Conservation (phyloP, 2,329 filamentous ascomycete genomes). For the Clonostachys solani region DNA sequence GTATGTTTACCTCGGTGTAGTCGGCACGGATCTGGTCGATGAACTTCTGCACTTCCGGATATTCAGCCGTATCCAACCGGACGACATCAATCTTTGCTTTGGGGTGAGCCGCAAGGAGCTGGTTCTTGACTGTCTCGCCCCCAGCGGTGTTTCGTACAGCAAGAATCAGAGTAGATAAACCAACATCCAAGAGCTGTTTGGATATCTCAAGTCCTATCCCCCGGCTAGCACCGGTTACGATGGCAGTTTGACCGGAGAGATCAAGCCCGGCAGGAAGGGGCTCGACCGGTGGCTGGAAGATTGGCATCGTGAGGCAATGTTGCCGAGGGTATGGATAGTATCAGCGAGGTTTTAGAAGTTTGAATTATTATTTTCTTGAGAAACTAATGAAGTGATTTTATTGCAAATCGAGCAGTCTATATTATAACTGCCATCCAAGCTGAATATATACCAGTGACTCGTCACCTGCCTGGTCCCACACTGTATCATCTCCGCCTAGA, state of each 20-base stretch:
- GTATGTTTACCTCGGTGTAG: constrained; percentile 29
- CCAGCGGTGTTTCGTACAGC: constrained; percentile 26
- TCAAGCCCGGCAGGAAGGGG: constrained; percentile 1
- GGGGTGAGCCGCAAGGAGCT: constrained; percentile 5
- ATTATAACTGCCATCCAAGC: too few relatives aligned
- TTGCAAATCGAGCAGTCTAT: too few relatives aligned
- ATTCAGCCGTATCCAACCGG: constrained; percentile 8
- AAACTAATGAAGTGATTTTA: too few relatives aligned
- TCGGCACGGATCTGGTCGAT: constrained; percentile 1
- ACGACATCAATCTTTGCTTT: constrained; percentile 7
- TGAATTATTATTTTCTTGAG: too few relatives aligned
- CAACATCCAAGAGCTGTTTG: constrained; percentile 26
- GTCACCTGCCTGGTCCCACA: too few relatives aligned
- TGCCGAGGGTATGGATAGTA: too few relatives aligned
- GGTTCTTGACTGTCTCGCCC: constrained; percentile 14
- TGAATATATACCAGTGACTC: too few relatives aligned
- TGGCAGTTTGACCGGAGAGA: constrained; percentile 19
- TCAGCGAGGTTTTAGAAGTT: too few relatives aligned
- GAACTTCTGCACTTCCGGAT: constrained; percentile 7
- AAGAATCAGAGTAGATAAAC: constrained; percentile 29
- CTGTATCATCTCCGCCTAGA: too few relatives aligned
- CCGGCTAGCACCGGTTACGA: constrained; percentile 36
- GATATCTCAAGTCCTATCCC: constrained; percentile 35
- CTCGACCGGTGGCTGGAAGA: neutral
- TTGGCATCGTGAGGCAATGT: neutral